Percentiles rank a stretch among this genome's conserved stretches.
These are phyloP conservation scores for Lycium barbarum DNA, from an alignment of 257 asterid genomes.

Conservation along the genomic window DNA sequence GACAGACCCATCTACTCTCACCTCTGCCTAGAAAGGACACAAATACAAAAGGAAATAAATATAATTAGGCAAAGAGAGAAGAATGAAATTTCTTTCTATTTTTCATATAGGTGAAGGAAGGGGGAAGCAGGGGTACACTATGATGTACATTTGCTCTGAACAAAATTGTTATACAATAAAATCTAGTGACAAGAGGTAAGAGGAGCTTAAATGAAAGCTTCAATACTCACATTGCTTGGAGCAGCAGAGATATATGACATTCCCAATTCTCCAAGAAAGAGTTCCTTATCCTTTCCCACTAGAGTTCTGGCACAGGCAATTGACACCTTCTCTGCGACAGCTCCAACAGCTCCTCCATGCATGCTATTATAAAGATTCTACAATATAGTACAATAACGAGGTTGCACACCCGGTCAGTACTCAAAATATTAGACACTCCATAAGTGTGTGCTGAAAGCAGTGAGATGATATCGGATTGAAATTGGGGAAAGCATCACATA, in stretches of 20 bases:
- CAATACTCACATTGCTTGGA: conserved; percentile 56
- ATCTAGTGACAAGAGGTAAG: not conserved
- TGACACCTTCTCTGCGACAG: conserved; percentile 72
- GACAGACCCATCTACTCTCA: conserved; percentile 64
- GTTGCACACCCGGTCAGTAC: not conserved
- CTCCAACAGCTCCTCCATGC: conserved; percentile 81
- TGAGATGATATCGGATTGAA: not conserved
- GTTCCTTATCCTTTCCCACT: conserved; percentile 68
- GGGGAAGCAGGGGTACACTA: not conserved
- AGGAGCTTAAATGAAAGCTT: not conserved
- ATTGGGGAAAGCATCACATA: not conserved
- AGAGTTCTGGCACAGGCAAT: conserved; percentile 85
- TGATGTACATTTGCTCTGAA: not conserved
- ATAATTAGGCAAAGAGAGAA: not conserved
- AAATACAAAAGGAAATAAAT: not conserved
- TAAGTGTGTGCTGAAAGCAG: not conserved
- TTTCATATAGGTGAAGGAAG: not conserved
- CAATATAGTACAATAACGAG: conserved; percentile 12
- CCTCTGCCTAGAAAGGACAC: conserved; percentile 57
- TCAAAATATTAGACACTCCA: not conserved
- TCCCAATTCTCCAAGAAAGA: conserved; percentile 87
- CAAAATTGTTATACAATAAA: not conserved
- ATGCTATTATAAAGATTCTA: conserved; percentile 73
- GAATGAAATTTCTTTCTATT: not conserved
- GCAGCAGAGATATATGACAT: conserved; percentile 79